Conservation (phyloP, 2,329 filamentous ascomycete species). For the Aspergillus sp. region DNA sequence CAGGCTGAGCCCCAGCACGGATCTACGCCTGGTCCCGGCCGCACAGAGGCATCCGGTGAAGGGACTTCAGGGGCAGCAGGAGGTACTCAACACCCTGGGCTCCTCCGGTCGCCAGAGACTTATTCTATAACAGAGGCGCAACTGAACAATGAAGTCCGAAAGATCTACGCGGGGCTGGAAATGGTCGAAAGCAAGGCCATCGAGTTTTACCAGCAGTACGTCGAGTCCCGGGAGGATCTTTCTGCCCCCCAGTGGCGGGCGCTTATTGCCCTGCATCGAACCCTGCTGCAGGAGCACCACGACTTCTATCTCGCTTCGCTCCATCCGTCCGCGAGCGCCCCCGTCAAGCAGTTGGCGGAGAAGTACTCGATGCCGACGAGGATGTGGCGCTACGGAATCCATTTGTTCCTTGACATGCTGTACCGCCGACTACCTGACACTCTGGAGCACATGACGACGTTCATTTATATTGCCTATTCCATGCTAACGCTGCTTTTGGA, state of each 20-base stretch:
- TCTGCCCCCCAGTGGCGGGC: slow-evolving; percentile 72
- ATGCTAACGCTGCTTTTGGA: slow-evolving; percentile 85
- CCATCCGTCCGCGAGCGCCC: slow-evolving; percentile 65
- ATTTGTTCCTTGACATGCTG: slow-evolving; percentile 70
- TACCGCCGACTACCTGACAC: slow-evolving; percentile 65
- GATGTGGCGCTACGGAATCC: slow-evolving; percentile 92
- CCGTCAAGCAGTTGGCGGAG: slow-evolving; percentile 57
- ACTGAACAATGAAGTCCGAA: slow-evolving; percentile 61
- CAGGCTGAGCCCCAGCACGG: slow-evolving; percentile 5
- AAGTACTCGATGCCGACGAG: slow-evolving; percentile 88
- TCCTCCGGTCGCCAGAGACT: slow-evolving; percentile 51
- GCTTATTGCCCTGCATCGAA: slow-evolving; percentile 70
- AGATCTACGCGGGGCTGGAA: slow-evolving; percentile 62
- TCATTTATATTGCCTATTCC: slow-evolving; percentile 80
- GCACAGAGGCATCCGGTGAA: slow-evolving; percentile 11
- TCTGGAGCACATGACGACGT: slow-evolving; percentile 80
- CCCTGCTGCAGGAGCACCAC: slow-evolving; percentile 70
- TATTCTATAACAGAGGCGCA: slow-evolving; percentile 67
- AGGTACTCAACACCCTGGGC: slow-evolving; percentile 21
- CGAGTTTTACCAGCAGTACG: slow-evolving; percentile 61
- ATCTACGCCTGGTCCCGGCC: slow-evolving; percentile 7
- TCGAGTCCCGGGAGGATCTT: slow-evolving; percentile 43
- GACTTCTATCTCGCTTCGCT: slow-evolving; percentile 82
- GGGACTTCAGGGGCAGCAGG: slow-evolving; percentile 11
- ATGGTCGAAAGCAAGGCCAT: slow-evolving; percentile 86